Base-by-base conservation (phyloP, 1,139 yeast genomes). In the Candida albicans region DNA sequence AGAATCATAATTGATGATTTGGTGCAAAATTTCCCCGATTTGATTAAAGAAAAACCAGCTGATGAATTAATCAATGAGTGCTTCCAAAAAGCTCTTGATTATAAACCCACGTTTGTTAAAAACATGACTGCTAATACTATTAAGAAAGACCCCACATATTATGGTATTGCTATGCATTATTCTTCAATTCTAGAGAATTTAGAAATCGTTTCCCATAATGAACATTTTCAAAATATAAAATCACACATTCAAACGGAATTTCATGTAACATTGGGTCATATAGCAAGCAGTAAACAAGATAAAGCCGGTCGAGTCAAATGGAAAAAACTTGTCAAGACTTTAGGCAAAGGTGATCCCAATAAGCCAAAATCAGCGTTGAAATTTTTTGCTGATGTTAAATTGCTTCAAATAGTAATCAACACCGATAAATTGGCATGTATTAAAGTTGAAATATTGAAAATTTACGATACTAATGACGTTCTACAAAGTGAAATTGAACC, bases 201-300 rank as follows among this genome's bases (percentile, higher is more conserved):
- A 45, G 59, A 1, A n/a, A 28, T 0, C 15, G 42, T 2, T 40
- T 59, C 8, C 35, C 29, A 50, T 35, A 53, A 61, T 39, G 50
- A 40, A 15, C 55, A 50, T 40, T 85, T 72, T 69, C 34, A 44
- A 8, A 26, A 42, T 6, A 49, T 70, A 29, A 59, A 69, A 35
- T 41, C 56, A 0, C 51, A 47, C 32, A 61, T 84, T 0, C 90
- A 84, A 53, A 43, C 57, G 0, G 74, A 70, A 33, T 86, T 89
- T 55, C 99, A 93, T 59, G 79, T 91, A 1, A 93, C 99, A 0
- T 61, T 91, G 36, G 79, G 82, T 0, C 98, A 93, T 58, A 51
- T 59, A 0, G 55, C 59, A 12, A 60, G 66, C 8, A 53, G 64
- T 10, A 65, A 61, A 33, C 56, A 41, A 2, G 50, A 53, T 27